Conservation (phyloP, 1,139 yeast species). For the Pneumocystis wakefieldiae region DNA sequence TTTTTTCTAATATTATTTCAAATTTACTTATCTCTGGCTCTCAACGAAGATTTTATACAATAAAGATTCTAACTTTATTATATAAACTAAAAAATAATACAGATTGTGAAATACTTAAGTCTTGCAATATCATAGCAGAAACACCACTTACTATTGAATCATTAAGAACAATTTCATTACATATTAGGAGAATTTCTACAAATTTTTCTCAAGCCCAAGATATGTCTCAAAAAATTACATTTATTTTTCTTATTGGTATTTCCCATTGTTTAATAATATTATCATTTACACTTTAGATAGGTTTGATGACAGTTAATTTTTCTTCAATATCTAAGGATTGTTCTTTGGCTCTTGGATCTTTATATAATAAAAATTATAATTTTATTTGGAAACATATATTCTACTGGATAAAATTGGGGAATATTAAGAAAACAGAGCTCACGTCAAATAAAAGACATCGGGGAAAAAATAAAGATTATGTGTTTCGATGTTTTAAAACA, state of each 20-base stretch:
- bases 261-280: neutral
- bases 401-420: neutral
- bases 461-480: neutral
- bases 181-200: slow-evolving; percentile 45
- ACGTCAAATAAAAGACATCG: neutral
- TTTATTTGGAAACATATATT: neutral
- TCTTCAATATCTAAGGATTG: slow-evolving; percentile 61
- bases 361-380: slow-evolving; percentile 32
- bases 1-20: neutral
- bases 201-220: slow-evolving; percentile 31
- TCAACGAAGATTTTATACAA: slow-evolving; percentile 5
- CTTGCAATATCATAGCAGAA: slow-evolving; percentile 47
- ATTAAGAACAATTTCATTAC: slow-evolving; percentile 58
- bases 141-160: slow-evolving; percentile 55
- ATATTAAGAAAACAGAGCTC: neutral
- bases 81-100: neutral
- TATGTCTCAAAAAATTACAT: slow-evolving; percentile 32
- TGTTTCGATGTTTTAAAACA: slow-evolving; percentile 14
- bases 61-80: slow-evolving; percentile 5
- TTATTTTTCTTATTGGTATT: slow-evolving; percentile 26
- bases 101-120: slow-evolving; percentile 23
- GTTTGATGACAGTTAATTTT: slow-evolving; percentile 58
- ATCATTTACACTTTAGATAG: slow-evolving; percentile 30
- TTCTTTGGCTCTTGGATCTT: slow-evolving; percentile 39
- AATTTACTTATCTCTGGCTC: slow-evolving; percentile 5